Conservation (phyloP, 2,329 filamentous ascomycete species). For the Penicillium sp. region DNA sequence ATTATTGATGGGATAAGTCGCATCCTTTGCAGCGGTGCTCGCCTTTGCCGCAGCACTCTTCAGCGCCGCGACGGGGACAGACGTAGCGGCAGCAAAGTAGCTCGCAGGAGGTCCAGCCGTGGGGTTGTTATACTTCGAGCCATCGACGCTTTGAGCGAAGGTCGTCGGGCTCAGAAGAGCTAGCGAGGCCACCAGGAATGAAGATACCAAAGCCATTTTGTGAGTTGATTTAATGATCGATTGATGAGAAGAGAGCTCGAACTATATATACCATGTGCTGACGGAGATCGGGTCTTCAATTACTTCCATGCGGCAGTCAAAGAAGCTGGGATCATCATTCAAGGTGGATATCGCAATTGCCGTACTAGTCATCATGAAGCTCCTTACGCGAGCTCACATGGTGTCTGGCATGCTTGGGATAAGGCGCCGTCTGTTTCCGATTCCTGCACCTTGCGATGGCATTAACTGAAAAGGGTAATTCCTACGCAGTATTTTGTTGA, state of each 20-base stretch:
- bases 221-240: too few species aligned
- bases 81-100: slow-evolving; percentile 26
- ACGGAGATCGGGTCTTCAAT: neutral
- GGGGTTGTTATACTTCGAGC: slow-evolving; percentile 23
- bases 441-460: neutral
- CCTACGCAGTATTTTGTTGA: neutral
- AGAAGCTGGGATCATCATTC: neutral
- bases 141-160: slow-evolving; percentile 18
- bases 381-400: neutral
- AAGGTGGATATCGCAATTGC: neutral
- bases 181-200: slow-evolving; percentile 1
- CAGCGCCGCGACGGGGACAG: slow-evolving; percentile 25
- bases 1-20: slow-evolving; percentile 25
- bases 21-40: slow-evolving; percentile 20
- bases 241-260: too few species aligned
- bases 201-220: slow-evolving; percentile 3
- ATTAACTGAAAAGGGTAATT: neutral
- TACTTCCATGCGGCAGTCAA: neutral
- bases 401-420: neutral
- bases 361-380: neutral
- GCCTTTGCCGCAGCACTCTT: slow-evolving; percentile 25
- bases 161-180: slow-evolving; percentile 1
- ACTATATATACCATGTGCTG: neutral
- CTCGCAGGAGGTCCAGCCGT: slow-evolving; percentile 23
- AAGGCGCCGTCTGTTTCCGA: neutral